Conservation (phyloP, 2,329 filamentous ascomycete genomes). For the Epicoccum sorghinum region DNA sequence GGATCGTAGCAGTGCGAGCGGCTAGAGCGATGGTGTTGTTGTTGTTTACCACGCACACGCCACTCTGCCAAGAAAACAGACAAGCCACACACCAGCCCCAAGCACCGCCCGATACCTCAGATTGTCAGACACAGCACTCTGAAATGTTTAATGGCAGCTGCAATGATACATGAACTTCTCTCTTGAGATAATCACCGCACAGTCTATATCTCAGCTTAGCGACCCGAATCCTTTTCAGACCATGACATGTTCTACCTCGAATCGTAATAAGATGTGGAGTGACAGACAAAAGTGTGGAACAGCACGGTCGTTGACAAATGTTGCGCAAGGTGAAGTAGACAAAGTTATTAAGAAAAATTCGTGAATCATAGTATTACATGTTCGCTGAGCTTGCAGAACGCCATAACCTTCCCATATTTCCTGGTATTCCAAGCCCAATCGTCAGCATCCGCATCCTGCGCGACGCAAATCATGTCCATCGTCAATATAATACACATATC, state of each 20-base stretch:
- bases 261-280: too few species aligned
- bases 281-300: too few species aligned
- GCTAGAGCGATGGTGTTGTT: constrained; percentile 10
- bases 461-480: constrained; percentile 9
- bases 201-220: too few species aligned
- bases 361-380: constrained; percentile 13
- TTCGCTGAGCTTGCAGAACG: constrained; percentile 2
- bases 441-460: constrained; percentile 6
- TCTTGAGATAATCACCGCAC: too few species aligned
- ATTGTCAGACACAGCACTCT: too few species aligned
- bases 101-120: neutral
- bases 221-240: too few species aligned
- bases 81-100: neutral
- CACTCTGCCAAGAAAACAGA: constrained; percentile 1
- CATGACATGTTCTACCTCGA: too few species aligned
- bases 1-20: constrained; percentile 15
- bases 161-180: too few species aligned
- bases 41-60: constrained; percentile 13
- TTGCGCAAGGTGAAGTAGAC: too few species aligned
- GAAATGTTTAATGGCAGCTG: too few species aligned
- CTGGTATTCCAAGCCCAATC: constrained; percentile 3
- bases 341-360: constrained; percentile 6
- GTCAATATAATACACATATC: constrained; percentile 19
- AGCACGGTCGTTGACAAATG: too few species aligned
- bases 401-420: neutral